Evolutionary conservation across 139 green algal species (phyloP).

Genomic region (Edaphochlamys debaryana): DNA sequence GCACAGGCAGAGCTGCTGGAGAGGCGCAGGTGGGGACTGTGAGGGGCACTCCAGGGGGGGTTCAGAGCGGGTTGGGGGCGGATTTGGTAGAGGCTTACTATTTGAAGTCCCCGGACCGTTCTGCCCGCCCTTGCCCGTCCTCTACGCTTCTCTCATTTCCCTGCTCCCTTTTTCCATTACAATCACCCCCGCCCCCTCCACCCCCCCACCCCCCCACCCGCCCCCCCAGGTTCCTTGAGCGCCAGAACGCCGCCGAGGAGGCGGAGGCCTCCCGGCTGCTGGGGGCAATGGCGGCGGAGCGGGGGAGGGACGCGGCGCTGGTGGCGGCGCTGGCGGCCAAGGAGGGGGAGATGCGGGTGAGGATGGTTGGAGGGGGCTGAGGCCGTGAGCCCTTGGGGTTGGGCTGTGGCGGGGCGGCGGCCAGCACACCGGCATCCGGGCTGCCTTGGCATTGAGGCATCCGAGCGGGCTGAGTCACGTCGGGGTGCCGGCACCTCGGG

Average conservation of each 20-base stretch:
- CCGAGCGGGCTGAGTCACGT: too few species aligned
- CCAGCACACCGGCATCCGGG: too few species aligned
- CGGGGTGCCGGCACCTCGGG: too few species aligned
- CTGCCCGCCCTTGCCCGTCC: background rate
- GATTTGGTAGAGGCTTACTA: too few species aligned
- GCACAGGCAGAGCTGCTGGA: conserved; percentile 48
- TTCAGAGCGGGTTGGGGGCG: too few species aligned
- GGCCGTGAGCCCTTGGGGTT: too few species aligned
- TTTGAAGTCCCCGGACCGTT: too few species aligned
- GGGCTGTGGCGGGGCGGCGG: too few species aligned
- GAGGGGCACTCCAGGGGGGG: too few species aligned
- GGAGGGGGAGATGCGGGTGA: conserved; percentile 34
- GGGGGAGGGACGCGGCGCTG: conserved; percentile 13
- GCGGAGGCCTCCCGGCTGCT: conserved; percentile 20
- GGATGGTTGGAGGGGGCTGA: background rate
- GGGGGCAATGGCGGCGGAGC: conserved; percentile 37
- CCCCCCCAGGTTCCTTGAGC: conserved; percentile 37
- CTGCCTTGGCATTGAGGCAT: too few species aligned
- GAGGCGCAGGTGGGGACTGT: conserved; percentile 14
- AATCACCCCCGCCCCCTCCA: too few species aligned
- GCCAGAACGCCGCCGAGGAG: conserved; percentile 43
- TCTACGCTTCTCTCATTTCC: background rate
- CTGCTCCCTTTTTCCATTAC: background rate
- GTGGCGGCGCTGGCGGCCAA: conserved; percentile 15
- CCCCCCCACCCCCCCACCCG: too few species aligned